Evolutionary conservation across 78 protist species (phyloP).

Genomic region (Goniomonas avonlea): DNA sequence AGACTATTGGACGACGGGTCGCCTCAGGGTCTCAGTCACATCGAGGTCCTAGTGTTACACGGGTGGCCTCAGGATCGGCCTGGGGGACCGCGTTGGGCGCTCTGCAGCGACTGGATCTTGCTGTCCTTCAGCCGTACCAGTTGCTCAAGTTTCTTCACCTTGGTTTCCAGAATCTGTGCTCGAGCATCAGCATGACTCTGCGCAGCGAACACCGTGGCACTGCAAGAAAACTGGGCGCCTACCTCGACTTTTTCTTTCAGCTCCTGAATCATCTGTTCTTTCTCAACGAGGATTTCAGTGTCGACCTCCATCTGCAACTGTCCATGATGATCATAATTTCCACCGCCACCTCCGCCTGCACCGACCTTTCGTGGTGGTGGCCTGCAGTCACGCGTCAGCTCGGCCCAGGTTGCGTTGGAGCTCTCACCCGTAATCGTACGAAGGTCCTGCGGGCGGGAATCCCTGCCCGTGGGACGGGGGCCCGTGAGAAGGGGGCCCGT

Average conservation of each 20-base stretch:
- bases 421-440: not conserved
- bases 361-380: not conserved
- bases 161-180: slow-evolving; percentile 27
- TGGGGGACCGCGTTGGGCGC: no score
- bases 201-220: no score
- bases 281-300: slow-evolving; percentile 23
- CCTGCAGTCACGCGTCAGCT: no score
- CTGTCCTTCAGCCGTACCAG: slow-evolving; percentile 26
- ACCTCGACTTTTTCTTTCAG: slow-evolving; percentile 27
- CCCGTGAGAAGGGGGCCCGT: not conserved
- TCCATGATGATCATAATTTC: not conserved
- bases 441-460: not conserved
- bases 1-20: no score
- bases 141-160: slow-evolving; percentile 34
- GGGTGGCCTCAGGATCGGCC: no score
- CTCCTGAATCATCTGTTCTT: slow-evolving; percentile 36
- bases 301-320: not conserved
- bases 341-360: not conserved
- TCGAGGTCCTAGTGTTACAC: no score
- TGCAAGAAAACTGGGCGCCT: no score
- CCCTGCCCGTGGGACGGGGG: no score
- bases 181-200: no score
- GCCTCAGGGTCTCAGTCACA: no score
- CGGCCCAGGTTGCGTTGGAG: not conserved
- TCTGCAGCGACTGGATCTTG: slow-evolving; percentile 22